These are phyloP conservation scores for Leccinum fibrillosum DNA, from an alignment of 768 basidiomycete genomes.

Conservation along the genomic window DNA sequence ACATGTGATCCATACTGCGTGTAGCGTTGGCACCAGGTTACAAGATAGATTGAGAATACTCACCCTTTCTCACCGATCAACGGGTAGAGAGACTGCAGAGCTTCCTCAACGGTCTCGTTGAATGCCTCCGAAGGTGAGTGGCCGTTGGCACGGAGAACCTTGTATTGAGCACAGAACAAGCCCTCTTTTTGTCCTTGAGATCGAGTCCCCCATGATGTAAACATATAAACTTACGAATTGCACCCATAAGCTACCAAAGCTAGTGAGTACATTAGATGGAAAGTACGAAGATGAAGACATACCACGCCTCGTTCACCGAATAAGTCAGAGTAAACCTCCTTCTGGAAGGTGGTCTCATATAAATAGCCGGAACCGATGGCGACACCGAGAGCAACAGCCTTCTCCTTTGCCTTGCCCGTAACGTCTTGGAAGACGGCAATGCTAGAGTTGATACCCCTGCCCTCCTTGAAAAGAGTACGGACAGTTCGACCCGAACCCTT, in stretches of 20 bases:
- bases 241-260: conserved; percentile 81
- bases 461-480: conserved; percentile 99
- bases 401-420: conserved; percentile 96
- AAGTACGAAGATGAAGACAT: conserved; percentile 34
- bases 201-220: background rate
- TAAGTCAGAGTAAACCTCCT: conserved; percentile 99
- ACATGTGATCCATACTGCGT: conserved; percentile 97
- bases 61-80: conserved; percentile 93
- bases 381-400: conserved; percentile 91
- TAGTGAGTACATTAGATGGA: conserved; percentile 3
- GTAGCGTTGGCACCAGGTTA: background rate
- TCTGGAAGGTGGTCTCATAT: conserved; percentile 99
- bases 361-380: conserved; percentile 95
- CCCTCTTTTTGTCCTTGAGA: conserved; percentile 59
- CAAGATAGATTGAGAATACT: conserved; percentile 18
- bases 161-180: conserved; percentile 98
- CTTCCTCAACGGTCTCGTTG: conserved; percentile 99
- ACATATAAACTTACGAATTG: conserved; percentile 64
- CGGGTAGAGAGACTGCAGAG: conserved; percentile 98
- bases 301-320: conserved; percentile 99
- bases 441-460: conserved; percentile 95
- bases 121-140: conserved; percentile 98
- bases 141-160: conserved; percentile 93
- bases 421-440: conserved; percentile 97
- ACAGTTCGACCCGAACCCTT: conserved; percentile 99